These are phyloP conservation scores for Linum lewisii DNA, from an alignment of 345 rosid genomes.

Conservation along the genomic window DNA sequence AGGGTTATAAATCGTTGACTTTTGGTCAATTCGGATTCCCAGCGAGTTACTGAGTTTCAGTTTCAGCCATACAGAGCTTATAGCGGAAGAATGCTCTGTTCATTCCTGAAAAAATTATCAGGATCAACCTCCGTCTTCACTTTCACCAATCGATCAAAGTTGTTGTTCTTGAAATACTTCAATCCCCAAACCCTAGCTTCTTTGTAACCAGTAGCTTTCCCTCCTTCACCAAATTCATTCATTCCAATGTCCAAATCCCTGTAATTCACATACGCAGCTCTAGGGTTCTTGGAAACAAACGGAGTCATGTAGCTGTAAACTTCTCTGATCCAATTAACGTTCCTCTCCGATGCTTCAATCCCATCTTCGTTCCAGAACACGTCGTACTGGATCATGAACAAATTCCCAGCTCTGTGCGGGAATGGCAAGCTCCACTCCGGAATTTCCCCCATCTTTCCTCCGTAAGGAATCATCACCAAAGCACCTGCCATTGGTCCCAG, in stretches of 20 bases:
- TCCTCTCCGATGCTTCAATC: neutral
- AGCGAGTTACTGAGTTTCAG: no score
- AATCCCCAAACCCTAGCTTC: conserved; percentile 15
- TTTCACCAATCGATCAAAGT: conserved; percentile 14
- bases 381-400: conserved; percentile 6
- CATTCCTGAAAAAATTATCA: conserved; percentile 17
- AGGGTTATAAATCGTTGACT: no score
- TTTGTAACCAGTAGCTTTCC: neutral
- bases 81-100: conserved; percentile 17
- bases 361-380: conserved; percentile 8
- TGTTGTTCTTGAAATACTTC: conserved; percentile 15
- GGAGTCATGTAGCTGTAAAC: conserved; percentile 10
- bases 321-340: conserved; percentile 1
- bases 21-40: no score
- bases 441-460: conserved; percentile 7
- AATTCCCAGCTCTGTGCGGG: conserved; percentile 10
- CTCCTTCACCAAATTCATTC: neutral
- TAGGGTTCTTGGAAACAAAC: conserved; percentile 11
- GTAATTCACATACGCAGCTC: conserved; percentile 9
- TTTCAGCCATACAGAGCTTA: no score
- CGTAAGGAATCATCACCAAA: conserved; percentile 7
- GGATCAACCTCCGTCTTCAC: conserved; percentile 19
- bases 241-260: conserved; percentile 11
- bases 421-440: conserved; percentile 5
- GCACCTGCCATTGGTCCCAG: neutral